A percentile compares a stretch with the other conserved stretches of the same genome.
Evolutionary conservation across 345 rosid species (phyloP).

Genomic region (Mallotus nudiflorus): DNA sequence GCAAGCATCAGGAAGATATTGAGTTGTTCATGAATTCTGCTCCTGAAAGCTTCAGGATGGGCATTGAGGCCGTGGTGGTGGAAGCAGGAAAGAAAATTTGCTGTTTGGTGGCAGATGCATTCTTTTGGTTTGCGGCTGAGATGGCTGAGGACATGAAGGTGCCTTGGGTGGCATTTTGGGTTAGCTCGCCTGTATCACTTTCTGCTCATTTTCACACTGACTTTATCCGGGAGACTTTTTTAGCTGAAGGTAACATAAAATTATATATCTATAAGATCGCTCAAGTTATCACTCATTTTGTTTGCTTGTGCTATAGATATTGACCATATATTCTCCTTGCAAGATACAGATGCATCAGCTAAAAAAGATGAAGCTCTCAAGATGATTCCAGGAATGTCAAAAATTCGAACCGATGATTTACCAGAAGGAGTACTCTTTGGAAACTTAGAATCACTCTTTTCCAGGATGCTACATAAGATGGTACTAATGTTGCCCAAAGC

Average conservation of each 20-base stretch:
- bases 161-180: conserved; percentile 25
- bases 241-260: conserved; percentile 12
- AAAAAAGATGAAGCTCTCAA: conserved; percentile 27
- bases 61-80: conserved; percentile 31
- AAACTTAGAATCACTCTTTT: conserved; percentile 35
- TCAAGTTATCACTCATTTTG: too few relatives aligned
- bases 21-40: conserved; percentile 44
- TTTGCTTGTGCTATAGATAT: too few relatives aligned
- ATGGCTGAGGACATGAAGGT: conserved; percentile 28
- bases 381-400: conserved; percentile 41
- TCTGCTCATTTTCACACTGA: conserved; percentile 30
- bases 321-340: too few relatives aligned
- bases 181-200: conserved; percentile 17
- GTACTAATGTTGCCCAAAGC: conserved; percentile 33
- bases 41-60: conserved; percentile 28
- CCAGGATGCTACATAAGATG: conserved; percentile 41
- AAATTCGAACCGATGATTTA: conserved; percentile 31
- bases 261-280: too few relatives aligned
- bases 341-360: conserved; percentile 9
- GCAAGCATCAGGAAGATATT: conserved; percentile 37
- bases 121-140: conserved; percentile 29
- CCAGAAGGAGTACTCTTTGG: conserved; percentile 45
- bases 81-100: conserved; percentile 34
- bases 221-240: conserved; percentile 22
- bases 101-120: conserved; percentile 43